These are phyloP conservation scores for Martiniozyma abietophila DNA, from an alignment of 805 yeast genomes.

Conservation along the genomic window DNA sequence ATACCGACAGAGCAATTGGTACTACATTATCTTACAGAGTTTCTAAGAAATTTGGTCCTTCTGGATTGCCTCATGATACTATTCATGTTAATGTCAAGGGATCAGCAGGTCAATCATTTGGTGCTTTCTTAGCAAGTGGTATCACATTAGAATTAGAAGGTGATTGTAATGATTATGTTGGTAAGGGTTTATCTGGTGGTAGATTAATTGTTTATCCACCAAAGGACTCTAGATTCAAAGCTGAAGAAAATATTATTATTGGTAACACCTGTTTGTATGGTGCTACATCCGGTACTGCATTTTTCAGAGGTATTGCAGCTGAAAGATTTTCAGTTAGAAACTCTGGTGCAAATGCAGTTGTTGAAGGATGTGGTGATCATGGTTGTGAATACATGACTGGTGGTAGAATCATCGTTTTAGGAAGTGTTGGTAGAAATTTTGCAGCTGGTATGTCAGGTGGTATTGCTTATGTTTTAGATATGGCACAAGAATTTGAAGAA, in stretches of 20 bases:
- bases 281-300: slow-evolving; percentile 92
- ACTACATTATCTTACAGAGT: slow-evolving; percentile 90
- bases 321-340: slow-evolving; percentile 97
- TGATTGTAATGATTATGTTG: slow-evolving; percentile 96
- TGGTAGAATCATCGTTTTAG: slow-evolving; percentile 91
- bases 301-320: slow-evolving; percentile 94
- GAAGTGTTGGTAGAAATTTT: slow-evolving; percentile 84
- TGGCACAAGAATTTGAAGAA: slow-evolving; percentile 83
- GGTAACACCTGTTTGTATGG: slow-evolving; percentile 98
- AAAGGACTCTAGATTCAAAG: slow-evolving; percentile 69
- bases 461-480: slow-evolving; percentile 91
- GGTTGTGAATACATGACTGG: slow-evolving; percentile 99
- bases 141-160: slow-evolving; percentile 92
- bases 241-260: slow-evolving; percentile 91
- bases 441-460: slow-evolving; percentile 99
- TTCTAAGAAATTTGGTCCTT: slow-evolving; percentile 87
- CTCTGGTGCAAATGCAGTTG: slow-evolving; percentile 96
- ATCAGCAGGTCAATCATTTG: slow-evolving; percentile 97
- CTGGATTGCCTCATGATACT: slow-evolving; percentile 91
- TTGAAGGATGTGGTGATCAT: slow-evolving; percentile 96
- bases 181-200: slow-evolving; percentile 96
- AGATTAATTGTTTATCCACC: slow-evolving; percentile 90
- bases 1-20: slow-evolving; percentile 95
- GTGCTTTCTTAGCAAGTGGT: slow-evolving; percentile 96
- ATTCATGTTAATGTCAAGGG: slow-evolving; percentile 88